A percentile compares a stretch with the other conserved stretches of the same genome.
phyloP scores from a whole-genome alignment of 2,329 filamentous ascomycete genomes.

The Exophiala oligosperma region DNA sequence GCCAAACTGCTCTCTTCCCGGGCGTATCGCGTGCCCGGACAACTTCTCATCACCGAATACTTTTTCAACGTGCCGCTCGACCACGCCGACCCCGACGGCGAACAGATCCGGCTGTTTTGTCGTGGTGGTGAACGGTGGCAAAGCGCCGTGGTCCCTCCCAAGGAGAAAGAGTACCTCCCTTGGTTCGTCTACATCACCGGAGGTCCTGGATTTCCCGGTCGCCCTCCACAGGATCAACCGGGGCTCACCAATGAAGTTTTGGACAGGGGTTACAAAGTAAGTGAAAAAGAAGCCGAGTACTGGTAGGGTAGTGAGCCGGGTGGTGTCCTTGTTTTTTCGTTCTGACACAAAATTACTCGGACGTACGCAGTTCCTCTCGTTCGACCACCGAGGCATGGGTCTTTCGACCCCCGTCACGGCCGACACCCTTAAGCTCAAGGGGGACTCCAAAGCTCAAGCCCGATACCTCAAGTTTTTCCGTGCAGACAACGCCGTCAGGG shows the following conservation, averaged over 20 bases:
- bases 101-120: constrained; percentile 73
- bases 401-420: constrained; percentile 78
- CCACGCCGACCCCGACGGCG: constrained; percentile 62
- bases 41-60: constrained; percentile 74
- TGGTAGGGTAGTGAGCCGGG: too few species aligned
- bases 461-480: constrained; percentile 82
- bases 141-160: constrained; percentile 54
- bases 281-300: not conserved
- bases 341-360: constrained; percentile 30
- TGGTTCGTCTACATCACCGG: constrained; percentile 77
- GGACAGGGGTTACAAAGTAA: constrained; percentile 76
- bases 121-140: constrained; percentile 68
- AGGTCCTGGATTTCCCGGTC: constrained; percentile 78
- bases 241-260: constrained; percentile 70
- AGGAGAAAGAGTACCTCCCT: constrained; percentile 43
- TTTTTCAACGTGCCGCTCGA: constrained; percentile 86
- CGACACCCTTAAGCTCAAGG: constrained; percentile 66
- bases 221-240: constrained; percentile 67
- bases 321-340: constrained; percentile 23
- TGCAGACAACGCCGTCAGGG: constrained; percentile 85
- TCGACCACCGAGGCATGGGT: constrained; percentile 92
- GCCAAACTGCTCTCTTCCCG: not conserved
- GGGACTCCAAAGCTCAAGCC: constrained; percentile 65
- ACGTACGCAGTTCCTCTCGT: constrained; percentile 59
- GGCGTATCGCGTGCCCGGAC: constrained; percentile 47